A percentile compares a stretch with the other conserved stretches of the same genome.
Evolutionary conservation across 2,329 filamentous ascomycete species (phyloP).

Genomic region (Colletotrichum euphorbiae): DNA sequence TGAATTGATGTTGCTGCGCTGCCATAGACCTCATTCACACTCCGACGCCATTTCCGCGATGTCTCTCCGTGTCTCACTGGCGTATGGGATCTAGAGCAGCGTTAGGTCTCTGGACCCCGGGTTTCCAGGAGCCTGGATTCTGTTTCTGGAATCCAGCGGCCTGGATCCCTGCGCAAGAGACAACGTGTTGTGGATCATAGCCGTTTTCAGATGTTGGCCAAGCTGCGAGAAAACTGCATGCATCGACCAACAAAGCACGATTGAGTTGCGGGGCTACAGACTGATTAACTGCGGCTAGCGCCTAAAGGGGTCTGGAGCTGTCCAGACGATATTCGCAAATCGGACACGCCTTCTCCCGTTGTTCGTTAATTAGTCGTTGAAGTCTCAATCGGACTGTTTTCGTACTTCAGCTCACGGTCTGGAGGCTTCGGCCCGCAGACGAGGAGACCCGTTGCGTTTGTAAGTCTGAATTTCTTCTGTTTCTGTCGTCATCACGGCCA

Average conservation of each 20-base stretch:
- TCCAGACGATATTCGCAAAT: neutral
- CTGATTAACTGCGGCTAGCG: neutral
- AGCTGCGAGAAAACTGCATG: neutral
- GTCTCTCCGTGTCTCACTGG: conserved; percentile 4
- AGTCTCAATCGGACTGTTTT: neutral
- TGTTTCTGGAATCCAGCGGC: neutral
- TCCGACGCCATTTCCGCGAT: neutral
- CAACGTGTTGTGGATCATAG: neutral
- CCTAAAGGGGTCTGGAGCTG: neutral
- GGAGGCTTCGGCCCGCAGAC: neutral
- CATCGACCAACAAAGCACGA: neutral
- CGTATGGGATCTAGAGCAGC: neutral
- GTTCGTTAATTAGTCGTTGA: conserved; percentile 5
- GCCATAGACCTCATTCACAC: neutral
- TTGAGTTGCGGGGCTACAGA: neutral
- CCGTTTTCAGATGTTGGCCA: conserved; percentile 7
- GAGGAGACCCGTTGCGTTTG: neutral
- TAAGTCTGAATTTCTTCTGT: neutral
- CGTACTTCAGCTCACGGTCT: neutral
- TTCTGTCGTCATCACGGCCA: neutral
- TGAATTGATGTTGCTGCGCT: neutral
- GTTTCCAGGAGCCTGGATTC: neutral
- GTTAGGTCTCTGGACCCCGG: conserved; percentile 3
- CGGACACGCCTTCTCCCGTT: neutral
- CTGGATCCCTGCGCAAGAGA: conserved; percentile 7